These are phyloP conservation scores for Sedum album DNA, from an alignment of 164 flowering plant species.

Conservation along the genomic window DNA sequence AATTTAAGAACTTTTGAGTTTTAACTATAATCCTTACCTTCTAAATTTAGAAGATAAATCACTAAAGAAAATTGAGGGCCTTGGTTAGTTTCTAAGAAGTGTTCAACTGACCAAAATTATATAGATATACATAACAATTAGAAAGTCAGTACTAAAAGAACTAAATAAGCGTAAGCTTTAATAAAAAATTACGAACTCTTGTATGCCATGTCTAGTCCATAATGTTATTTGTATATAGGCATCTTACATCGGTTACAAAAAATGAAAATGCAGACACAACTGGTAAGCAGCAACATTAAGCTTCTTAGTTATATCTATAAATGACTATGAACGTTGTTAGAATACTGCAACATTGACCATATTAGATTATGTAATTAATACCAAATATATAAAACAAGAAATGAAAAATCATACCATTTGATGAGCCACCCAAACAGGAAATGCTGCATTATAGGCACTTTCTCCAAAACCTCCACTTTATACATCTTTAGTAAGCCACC, in stretches of 20 bases:
- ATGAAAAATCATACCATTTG: slow-evolving; percentile 6
- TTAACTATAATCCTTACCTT: too few relatives aligned
- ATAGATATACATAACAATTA: too few relatives aligned
- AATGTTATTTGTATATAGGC: too few relatives aligned
- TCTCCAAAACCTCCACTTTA: slow-evolving; percentile 15
- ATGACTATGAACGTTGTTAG: background rate
- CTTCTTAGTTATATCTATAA: background rate
- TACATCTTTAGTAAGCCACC: slow-evolving; percentile 49
- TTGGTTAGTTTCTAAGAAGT: too few relatives aligned
- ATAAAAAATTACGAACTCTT: too few relatives aligned
- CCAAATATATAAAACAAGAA: background rate
- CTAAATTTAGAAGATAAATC: too few relatives aligned
- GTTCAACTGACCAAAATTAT: too few relatives aligned
- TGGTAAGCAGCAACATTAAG: background rate
- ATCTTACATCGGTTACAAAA: background rate
- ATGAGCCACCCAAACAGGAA: slow-evolving; percentile 11
- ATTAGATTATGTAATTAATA: background rate
- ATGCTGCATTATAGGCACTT: slow-evolving; percentile 12
- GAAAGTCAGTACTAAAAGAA: background rate
- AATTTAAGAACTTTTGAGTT: background rate
- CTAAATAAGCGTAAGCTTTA: too few relatives aligned
- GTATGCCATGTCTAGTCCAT: too few relatives aligned
- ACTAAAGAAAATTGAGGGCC: background rate
- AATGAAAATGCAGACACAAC: background rate
- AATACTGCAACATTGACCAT: background rate